Conservation (phyloP, 2,329 filamentous ascomycete genomes). For the Colletotrichum sp. region DNA sequence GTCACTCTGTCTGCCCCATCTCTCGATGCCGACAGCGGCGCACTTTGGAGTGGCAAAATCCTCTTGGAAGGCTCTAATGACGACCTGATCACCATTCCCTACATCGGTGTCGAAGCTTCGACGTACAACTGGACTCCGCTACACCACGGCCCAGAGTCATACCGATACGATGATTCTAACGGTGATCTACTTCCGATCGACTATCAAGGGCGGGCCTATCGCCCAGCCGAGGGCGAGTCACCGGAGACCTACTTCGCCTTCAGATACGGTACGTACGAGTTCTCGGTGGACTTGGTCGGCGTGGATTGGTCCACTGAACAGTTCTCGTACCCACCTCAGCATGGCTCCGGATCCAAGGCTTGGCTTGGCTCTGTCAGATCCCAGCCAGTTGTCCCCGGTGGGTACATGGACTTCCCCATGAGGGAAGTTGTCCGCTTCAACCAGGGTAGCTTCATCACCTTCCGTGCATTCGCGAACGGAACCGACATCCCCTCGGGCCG, state of each 20-base stretch:
- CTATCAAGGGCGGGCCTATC: slow-evolving; percentile 8
- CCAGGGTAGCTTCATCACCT: slow-evolving; percentile 7
- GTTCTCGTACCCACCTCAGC: slow-evolving; percentile 18
- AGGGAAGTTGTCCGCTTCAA: slow-evolving; percentile 15
- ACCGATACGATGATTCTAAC: slow-evolving; percentile 15
- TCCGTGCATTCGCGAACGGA: slow-evolving; percentile 21
- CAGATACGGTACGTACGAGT: slow-evolving; percentile 24
- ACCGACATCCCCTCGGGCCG: slow-evolving; percentile 15
- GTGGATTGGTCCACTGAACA: slow-evolving; percentile 16
- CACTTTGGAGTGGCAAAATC: slow-evolving; percentile 26
- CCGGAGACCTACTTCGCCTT: slow-evolving; percentile 24
- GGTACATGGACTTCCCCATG: slow-evolving; percentile 10
- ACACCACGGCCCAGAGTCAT: slow-evolving; percentile 14
- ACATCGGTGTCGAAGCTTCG: slow-evolving; percentile 25
- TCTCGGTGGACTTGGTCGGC: slow-evolving; percentile 24
- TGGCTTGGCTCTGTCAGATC: slow-evolving; percentile 19
- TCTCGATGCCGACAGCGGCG: slow-evolving; percentile 17
- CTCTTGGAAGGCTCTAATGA: slow-evolving; percentile 21
- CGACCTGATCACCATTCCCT: slow-evolving; percentile 21
- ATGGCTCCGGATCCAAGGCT: background rate
- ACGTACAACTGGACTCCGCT: slow-evolving; percentile 26
- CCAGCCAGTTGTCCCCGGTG: background rate
- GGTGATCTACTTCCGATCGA: slow-evolving; percentile 22
- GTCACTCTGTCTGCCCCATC: slow-evolving; percentile 9
- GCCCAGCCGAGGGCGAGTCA: slow-evolving; percentile 16